Conservation (phyloP, 345 rosid species). For the Aurinia saxatilis region DNA sequence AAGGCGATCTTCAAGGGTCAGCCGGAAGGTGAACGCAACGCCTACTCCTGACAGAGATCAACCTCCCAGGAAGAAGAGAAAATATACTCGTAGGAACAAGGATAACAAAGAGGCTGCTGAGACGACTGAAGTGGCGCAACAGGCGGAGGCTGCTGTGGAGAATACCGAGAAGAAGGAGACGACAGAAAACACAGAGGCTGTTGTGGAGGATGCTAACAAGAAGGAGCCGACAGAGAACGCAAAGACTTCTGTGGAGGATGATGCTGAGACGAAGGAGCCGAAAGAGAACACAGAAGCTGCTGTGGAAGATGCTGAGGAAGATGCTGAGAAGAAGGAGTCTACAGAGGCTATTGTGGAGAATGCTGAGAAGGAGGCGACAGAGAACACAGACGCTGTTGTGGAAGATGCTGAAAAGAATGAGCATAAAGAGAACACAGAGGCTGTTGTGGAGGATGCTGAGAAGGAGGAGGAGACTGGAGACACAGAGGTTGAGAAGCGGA, state of each 20-base stretch:
- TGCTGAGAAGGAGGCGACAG: too few relatives aligned
- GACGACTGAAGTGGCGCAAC: neutral
- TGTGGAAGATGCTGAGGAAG: too few relatives aligned
- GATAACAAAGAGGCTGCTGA: conserved; percentile 21
- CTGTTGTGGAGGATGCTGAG: too few relatives aligned
- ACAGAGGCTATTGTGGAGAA: too few relatives aligned
- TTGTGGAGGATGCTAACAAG: neutral
- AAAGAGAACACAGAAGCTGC: too few relatives aligned
- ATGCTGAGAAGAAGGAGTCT: too few relatives aligned
- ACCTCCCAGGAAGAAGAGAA: conserved; percentile 57
- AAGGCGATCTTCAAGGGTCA: conserved; percentile 79
- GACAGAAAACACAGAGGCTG: conserved; percentile 14
- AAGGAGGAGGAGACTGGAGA: too few relatives aligned
- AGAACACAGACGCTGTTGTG: conserved; percentile 10
- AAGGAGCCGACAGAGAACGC: neutral
- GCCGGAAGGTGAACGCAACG: conserved; percentile 63
- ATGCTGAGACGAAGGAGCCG: too few relatives aligned
- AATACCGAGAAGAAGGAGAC: neutral
- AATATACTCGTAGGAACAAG: conserved; percentile 33
- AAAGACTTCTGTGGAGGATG: neutral
- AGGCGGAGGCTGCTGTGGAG: neutral
- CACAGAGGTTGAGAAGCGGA: too few relatives aligned
- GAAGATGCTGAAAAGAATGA: neutral
- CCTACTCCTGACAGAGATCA: conserved; percentile 59
- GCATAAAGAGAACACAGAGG: too few relatives aligned